These are phyloP conservation scores for Auriscalpium microsporum DNA, from an alignment of 768 basidiomycete genomes.

Conservation along the genomic window DNA sequence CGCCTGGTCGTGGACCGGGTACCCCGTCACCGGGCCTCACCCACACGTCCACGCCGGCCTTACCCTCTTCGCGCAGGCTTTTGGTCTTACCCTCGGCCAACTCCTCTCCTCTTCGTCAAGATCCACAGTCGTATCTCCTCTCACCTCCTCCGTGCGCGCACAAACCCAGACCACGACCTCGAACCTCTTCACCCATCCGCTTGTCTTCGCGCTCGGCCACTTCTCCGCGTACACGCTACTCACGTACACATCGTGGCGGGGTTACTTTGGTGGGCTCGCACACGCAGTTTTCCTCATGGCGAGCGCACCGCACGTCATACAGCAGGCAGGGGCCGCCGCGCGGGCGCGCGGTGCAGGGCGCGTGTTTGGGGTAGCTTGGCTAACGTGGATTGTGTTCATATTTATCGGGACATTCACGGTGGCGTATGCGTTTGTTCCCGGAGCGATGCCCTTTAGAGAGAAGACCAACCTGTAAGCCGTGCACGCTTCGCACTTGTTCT, in stretches of 20 bases:
- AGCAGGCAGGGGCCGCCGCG: slow-evolving; percentile 33
- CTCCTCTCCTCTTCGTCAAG: slow-evolving; percentile 16
- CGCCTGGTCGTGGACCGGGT: slow-evolving; percentile 90
- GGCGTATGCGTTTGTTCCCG: slow-evolving; percentile 87
- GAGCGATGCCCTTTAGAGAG: slow-evolving; percentile 67
- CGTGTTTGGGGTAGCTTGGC: slow-evolving; percentile 48
- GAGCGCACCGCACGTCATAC: slow-evolving; percentile 46
- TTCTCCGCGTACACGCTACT: slow-evolving; percentile 49
- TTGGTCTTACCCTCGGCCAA: slow-evolving; percentile 44
- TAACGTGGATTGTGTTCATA: slow-evolving; percentile 52
- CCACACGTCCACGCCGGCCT: slow-evolving; percentile 64
- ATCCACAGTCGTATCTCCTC: background rate
- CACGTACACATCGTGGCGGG: slow-evolving; percentile 53
- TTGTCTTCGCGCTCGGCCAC: slow-evolving; percentile 50
- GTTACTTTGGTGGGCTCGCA: slow-evolving; percentile 60
- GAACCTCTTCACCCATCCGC: slow-evolving; percentile 32
- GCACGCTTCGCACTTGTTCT: background rate
- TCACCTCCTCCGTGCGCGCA: background rate
- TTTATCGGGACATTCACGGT: slow-evolving; percentile 75
- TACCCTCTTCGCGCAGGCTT: slow-evolving; percentile 53
- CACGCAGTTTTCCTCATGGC: slow-evolving; percentile 59
- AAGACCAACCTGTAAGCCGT: slow-evolving; percentile 58
- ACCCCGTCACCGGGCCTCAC: slow-evolving; percentile 61
- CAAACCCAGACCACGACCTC: background rate
- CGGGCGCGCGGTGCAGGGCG: slow-evolving; percentile 30